phyloP scores from a whole-genome alignment of 257 asterid genomes.

The Coffea eugenioides region DNA sequence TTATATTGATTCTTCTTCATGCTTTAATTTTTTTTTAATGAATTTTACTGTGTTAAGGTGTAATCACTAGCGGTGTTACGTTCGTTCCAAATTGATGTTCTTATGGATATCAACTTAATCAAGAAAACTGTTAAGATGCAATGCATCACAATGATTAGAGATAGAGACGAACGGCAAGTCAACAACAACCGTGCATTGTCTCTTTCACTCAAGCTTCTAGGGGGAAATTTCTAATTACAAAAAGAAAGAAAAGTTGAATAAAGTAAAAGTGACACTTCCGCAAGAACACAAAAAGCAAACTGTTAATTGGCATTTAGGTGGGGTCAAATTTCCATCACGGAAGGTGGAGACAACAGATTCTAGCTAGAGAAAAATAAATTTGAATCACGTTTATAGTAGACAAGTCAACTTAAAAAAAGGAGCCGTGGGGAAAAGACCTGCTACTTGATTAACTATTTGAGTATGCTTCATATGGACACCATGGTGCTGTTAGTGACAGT shows the following conservation, averaged over 20 bases:
- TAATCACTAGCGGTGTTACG: neutral
- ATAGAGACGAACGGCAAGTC: neutral
- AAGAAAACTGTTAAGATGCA: neutral
- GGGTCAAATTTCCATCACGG: slow-evolving; percentile 9
- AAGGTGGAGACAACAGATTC: slow-evolving; percentile 2
- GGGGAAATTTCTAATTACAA: neutral
- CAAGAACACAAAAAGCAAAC: slow-evolving; percentile 2
- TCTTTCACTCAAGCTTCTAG: neutral
- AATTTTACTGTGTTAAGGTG: neutral
- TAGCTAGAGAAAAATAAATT: neutral
- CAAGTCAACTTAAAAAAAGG: neutral
- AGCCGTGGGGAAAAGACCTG: neutral
- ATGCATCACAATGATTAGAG: neutral
- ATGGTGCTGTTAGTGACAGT: slow-evolving; percentile 6
- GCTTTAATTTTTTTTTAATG: neutral
- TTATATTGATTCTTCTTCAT: neutral
- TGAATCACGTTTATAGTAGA: neutral
- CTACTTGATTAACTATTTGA: neutral
- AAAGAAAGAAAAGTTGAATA: neutral
- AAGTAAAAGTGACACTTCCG: neutral
- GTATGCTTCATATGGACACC: neutral
- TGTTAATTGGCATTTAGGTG: neutral
- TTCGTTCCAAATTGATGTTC: neutral
- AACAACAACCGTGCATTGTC: slow-evolving; percentile 9
- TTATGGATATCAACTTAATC: neutral